These are phyloP conservation scores for Fraxinus dipetala DNA, from an alignment of 305 asterid genomes.

Conservation along the genomic window DNA sequence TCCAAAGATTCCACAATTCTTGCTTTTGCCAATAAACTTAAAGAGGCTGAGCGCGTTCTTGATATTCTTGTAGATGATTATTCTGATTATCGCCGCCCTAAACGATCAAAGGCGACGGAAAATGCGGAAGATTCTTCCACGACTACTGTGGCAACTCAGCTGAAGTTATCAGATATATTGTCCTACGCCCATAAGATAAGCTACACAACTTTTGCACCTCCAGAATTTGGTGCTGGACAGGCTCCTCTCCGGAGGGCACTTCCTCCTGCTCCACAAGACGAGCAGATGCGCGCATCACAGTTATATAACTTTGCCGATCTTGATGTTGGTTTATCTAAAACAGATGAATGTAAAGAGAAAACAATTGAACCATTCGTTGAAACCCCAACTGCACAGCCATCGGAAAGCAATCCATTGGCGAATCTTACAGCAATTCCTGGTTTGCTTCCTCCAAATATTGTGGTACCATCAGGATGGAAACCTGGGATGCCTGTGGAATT, in stretches of 20 bases:
- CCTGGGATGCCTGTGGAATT: constrained; percentile 90
- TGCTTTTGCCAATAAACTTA: constrained; percentile 64
- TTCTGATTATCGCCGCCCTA: constrained; percentile 60
- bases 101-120: constrained; percentile 47
- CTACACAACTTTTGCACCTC: constrained; percentile 93
- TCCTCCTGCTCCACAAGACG: constrained; percentile 94
- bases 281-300: constrained; percentile 89
- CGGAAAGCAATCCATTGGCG: constrained; percentile 34
- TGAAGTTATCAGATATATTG: constrained; percentile 64
- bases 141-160: constrained; percentile 61
- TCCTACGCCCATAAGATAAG: constrained; percentile 79
- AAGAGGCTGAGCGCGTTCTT: constrained; percentile 64
- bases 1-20: constrained; percentile 64
- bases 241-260: constrained; percentile 83
- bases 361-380: constrained; percentile 60
- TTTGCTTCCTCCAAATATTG: constrained; percentile 57
- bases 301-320: constrained; percentile 62
- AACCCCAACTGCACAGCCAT: constrained; percentile 22
- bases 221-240: constrained; percentile 75
- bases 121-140: constrained; percentile 42
- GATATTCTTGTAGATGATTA: constrained; percentile 82
- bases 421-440: constrained; percentile 41
- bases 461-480: constrained; percentile 80
- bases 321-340: constrained; percentile 70
- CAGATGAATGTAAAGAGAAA: constrained; percentile 54